Evolutionary conservation across 2,329 filamentous ascomycete species (phyloP).

Genomic region (Emergomyces africanus): DNA sequence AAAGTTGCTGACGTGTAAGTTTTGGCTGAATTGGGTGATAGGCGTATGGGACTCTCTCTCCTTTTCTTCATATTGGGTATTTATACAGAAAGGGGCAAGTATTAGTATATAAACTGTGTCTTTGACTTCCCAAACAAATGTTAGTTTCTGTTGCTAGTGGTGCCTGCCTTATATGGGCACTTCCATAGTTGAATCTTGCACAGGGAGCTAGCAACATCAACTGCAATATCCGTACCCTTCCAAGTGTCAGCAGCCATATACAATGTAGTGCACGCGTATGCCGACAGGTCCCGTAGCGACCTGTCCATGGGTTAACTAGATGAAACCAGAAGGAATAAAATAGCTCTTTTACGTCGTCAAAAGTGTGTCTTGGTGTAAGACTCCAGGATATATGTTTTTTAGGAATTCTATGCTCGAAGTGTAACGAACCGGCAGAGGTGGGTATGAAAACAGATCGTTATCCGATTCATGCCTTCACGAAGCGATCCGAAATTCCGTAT

Average conservation of each 20-base stretch:
- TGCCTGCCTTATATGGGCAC: neutral
- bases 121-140: neutral
- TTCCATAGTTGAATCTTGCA: neutral
- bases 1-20: neutral
- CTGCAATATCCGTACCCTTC: neutral
- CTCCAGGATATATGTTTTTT: neutral
- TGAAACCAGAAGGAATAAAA: neutral
- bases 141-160: neutral
- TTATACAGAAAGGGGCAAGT: neutral
- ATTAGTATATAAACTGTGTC: neutral
- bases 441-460: neutral
- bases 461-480: neutral
- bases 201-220: neutral
- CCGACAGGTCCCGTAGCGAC: neutral
- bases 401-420: no score
- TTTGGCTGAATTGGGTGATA: neutral
- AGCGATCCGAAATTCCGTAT: neutral
- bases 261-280: neutral
- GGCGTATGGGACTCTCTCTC: neutral
- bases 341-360: neutral
- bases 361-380: neutral
- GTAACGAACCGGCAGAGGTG: neutral
- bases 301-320: neutral
- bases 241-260: neutral
- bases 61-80: neutral